phyloP scores from a whole-genome alignment of 257 asterid species.

The Nicotiana obtusifolia region DNA sequence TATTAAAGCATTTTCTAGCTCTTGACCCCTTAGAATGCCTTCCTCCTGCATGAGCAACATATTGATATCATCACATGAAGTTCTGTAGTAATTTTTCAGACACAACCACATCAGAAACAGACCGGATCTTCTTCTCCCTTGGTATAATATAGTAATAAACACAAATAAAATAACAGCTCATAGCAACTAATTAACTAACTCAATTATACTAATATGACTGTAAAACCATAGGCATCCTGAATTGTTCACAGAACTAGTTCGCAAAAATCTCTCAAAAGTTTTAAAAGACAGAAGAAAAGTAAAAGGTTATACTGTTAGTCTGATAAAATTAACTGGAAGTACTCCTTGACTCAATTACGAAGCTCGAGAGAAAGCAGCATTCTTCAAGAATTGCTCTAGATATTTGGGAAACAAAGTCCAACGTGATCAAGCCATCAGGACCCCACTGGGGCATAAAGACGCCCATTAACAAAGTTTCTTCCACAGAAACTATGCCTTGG shows the following conservation, averaged over 20 bases:
- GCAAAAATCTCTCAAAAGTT: background rate
- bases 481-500: background rate
- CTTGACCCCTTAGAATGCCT: slow-evolving; percentile 79
- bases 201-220: background rate
- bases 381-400: background rate
- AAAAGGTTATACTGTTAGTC: background rate
- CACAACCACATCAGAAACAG: background rate
- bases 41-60: slow-evolving; percentile 68
- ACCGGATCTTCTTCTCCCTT: background rate
- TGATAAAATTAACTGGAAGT: slow-evolving; percentile 1
- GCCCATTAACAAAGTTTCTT: background rate
- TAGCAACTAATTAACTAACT: background rate
- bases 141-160: background rate
- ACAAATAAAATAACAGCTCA: background rate
- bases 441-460: background rate
- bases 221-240: background rate
- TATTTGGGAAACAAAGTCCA: background rate
- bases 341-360: background rate
- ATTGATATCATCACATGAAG: background rate
- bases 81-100: background rate
- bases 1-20: slow-evolving; percentile 78
- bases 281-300: background rate
- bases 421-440: background rate
- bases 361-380: background rate
- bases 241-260: background rate